Evolutionary conservation across 129 eudicot species (phyloP), one percentile per base, ranked within the genome.

Genomic region (Helianthus tuberosus): DNA sequence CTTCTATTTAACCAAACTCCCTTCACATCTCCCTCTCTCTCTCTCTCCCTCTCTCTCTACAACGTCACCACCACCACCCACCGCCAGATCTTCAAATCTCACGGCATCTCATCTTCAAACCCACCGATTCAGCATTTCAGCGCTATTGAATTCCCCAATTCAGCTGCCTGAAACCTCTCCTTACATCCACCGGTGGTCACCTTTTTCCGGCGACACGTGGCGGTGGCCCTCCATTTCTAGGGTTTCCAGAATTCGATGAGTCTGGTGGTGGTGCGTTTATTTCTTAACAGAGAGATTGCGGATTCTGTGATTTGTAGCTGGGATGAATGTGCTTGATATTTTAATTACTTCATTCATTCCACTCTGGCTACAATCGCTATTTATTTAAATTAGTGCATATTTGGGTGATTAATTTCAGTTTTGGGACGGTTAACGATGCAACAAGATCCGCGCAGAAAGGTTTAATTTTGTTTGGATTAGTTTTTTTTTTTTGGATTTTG

Each of bases 381-480:
- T 36, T 4, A 38, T 38, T 4, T 4, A 4, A 38, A 38, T 38
- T 32, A 10, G 5, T 41, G 8, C 8, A 41, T 5, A 10, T 4
- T 17, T 8, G 29, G 6, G 27, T 54, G 11, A 27, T 48, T 17
- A n/a, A 52, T 74, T 68, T 72, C n/a, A 46, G 39, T 66, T 68
- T 52, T 68, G 48, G 75, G 17, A 41, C 27, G 59, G 17, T 53
- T 48, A 64, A 84, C 46, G 77, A 86, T 88, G 93, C 93, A 80
- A 84, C 92, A 68, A 75, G 87, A 91, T 91, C 90, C 81, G 71
- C 78, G 89, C 8, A 91, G 79, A 81, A 91, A 91, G 97, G 96
- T 89, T 54, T 6, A 32, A 35, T 73, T 83, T 41, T 69, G 15
- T 73, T 83, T 41, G 57, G 15, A 54, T 55, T 5, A 10, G 1